Conservation (phyloP, 805 yeast genomes). For the Yarrowia deformans region DNA sequence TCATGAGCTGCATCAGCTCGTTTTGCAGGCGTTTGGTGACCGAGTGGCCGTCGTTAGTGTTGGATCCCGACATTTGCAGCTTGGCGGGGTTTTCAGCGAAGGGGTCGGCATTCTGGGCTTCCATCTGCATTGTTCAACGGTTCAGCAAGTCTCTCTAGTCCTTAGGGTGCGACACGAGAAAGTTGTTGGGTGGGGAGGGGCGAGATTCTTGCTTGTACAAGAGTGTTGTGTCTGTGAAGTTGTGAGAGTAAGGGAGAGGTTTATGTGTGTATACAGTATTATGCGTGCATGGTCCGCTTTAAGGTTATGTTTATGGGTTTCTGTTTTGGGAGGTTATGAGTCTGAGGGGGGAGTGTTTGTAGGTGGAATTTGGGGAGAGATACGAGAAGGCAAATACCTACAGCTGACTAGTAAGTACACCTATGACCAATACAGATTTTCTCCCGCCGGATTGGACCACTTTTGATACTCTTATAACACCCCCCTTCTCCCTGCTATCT, state of each 20-base stretch:
- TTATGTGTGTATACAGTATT: not conserved
- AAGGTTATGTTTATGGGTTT: slow-evolving; percentile 14
- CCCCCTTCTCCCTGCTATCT: not conserved
- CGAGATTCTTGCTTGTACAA: too few species aligned
- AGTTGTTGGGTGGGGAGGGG: not conserved
- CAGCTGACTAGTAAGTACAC: too few species aligned
- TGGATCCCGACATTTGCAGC: slow-evolving; percentile 35
- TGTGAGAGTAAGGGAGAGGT: not conserved
- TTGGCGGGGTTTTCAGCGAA: slow-evolving; percentile 36
- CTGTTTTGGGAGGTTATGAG: not conserved
- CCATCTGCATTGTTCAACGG: slow-evolving; percentile 17
- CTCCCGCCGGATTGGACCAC: too few species aligned
- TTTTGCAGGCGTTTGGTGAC: slow-evolving; percentile 60
- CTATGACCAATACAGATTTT: too few species aligned
- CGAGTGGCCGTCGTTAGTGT: slow-evolving; percentile 54
- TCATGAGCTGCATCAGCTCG: slow-evolving; percentile 62
- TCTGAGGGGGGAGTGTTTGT: not conserved
- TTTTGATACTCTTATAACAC: not conserved
- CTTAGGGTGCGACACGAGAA: not conserved
- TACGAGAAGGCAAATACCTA: too few species aligned
- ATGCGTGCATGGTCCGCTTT: not conserved
- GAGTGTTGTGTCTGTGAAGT: not conserved
- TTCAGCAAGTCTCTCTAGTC: too few species aligned
- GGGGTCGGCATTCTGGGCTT: slow-evolving; percentile 36
- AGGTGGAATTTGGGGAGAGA: too few species aligned